Conservation (phyloP, 176 grass and related monocot genomes). For the Oryza meyeriana region DNA sequence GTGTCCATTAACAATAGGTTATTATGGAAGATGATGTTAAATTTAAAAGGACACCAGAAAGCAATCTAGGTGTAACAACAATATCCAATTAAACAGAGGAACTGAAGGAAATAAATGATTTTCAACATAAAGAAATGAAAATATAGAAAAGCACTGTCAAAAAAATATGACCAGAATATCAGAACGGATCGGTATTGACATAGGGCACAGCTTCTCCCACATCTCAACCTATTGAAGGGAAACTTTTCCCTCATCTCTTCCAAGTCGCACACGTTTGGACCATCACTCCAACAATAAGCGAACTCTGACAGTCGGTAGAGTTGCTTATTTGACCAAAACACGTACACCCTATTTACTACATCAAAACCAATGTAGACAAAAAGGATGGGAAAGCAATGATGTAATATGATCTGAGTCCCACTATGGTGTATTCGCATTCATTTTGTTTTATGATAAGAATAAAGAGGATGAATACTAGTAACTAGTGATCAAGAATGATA, state of each 20-base stretch:
- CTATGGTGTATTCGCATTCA: not conserved
- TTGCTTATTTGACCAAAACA: not conserved
- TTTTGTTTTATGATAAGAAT: constrained; percentile 20
- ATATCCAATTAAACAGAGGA: not conserved
- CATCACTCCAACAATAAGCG: constrained; percentile 95
- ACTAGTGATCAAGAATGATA: constrained; percentile 7
- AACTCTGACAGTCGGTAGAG: constrained; percentile 46
- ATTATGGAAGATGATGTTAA: not conserved
- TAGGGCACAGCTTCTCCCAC: constrained; percentile 92
- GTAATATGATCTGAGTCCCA: not conserved
- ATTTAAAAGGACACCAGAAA: not conserved
- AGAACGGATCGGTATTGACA: constrained; percentile 89
- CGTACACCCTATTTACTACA: not conserved
- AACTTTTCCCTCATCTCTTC: constrained; percentile 98
- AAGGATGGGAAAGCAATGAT: not conserved
- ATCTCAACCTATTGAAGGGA: constrained; percentile 97
- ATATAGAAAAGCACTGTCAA: constrained; percentile 51
- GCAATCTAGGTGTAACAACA: not conserved
- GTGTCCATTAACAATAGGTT: not conserved
- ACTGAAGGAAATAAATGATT: not conserved
- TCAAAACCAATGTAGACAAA: constrained; percentile 14
- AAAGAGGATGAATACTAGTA: constrained; percentile 14
- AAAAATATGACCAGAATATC: constrained; percentile 96
- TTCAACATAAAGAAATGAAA: not conserved
- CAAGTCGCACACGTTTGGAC: constrained; percentile 83